Evolutionary conservation across 169 alveolate species (phyloP).

Genomic region (Toxoplasma gondii): DNA sequence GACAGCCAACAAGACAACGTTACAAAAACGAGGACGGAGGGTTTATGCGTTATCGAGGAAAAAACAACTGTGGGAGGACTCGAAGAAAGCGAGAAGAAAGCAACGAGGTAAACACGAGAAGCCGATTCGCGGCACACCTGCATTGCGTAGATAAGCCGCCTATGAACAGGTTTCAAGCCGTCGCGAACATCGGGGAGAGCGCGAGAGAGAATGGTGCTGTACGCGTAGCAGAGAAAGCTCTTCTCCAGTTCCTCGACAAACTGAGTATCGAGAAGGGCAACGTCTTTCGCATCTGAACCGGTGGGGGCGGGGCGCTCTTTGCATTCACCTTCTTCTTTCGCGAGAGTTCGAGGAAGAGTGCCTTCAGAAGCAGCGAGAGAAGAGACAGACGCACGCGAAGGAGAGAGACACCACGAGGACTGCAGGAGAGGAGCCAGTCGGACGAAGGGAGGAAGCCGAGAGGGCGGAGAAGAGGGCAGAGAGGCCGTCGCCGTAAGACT

Average conservation of each 20-base stretch:
- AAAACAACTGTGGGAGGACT: too few relatives aligned
- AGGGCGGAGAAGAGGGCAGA: background rate
- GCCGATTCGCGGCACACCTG: slow-evolving; percentile 62
- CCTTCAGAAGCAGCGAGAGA: background rate
- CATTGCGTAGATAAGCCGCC: slow-evolving; percentile 87
- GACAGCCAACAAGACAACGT: too few relatives aligned
- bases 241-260: slow-evolving; percentile 70
- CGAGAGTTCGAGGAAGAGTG: background rate
- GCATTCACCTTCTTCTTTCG: background rate
- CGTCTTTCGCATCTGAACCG: background rate
- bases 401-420: background rate
- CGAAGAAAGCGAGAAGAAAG: too few relatives aligned
- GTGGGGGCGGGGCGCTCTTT: too few relatives aligned
- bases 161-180: slow-evolving; percentile 86
- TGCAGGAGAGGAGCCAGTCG: background rate
- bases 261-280: slow-evolving; percentile 21
- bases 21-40: too few relatives aligned
- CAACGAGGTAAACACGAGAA: too few relatives aligned
- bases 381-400: background rate
- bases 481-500: background rate
- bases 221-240: slow-evolving; percentile 82
- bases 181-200: slow-evolving; percentile 87
- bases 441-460: too few relatives aligned
- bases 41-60: too few relatives aligned
- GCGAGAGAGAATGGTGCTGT: slow-evolving; percentile 81